Conservation (phyloP, 2,329 filamentous ascomycete species). For the Incumbomyces delicatus region DNA sequence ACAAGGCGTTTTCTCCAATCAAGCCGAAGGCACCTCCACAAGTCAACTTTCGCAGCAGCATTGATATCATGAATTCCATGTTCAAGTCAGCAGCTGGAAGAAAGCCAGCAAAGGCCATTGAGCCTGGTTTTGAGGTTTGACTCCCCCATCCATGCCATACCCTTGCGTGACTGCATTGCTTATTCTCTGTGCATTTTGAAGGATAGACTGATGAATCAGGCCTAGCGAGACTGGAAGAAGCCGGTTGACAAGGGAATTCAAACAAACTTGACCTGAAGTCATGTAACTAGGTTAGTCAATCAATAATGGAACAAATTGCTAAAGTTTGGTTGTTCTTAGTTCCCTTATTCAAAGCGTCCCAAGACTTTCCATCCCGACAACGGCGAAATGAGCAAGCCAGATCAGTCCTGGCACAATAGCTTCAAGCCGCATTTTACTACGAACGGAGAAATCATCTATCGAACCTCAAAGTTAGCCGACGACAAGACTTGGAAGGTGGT, state of each 20-base stretch:
- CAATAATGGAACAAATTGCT: conserved; percentile 32
- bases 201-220: conserved; percentile 5
- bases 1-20: conserved; percentile 29
- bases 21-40: conserved; percentile 19
- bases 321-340: conserved; percentile 49
- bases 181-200: neutral
- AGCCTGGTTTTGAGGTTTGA: conserved; percentile 84
- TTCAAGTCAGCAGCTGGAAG: conserved; percentile 59
- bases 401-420: conserved; percentile 60
- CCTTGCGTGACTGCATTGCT: too few relatives aligned
- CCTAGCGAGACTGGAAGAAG: conserved; percentile 8
- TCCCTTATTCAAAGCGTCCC: conserved; percentile 72
- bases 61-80: conserved; percentile 92
- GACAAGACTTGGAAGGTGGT: conserved; percentile 3
- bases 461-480: conserved; percentile 4
- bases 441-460: conserved; percentile 13
- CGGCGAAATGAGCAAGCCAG: conserved; percentile 50
- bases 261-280: conserved; percentile 25
- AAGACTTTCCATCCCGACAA: conserved; percentile 56
- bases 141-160: conserved; percentile 30
- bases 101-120: conserved; percentile 47
- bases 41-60: conserved; percentile 67
- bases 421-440: conserved; percentile 31
- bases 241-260: conserved; percentile 27
- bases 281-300: conserved; percentile 32